Evolutionary conservation across 352 stramenopile genomes (phyloP).

Genomic region (Globisporangium rhizosaccharum): DNA sequence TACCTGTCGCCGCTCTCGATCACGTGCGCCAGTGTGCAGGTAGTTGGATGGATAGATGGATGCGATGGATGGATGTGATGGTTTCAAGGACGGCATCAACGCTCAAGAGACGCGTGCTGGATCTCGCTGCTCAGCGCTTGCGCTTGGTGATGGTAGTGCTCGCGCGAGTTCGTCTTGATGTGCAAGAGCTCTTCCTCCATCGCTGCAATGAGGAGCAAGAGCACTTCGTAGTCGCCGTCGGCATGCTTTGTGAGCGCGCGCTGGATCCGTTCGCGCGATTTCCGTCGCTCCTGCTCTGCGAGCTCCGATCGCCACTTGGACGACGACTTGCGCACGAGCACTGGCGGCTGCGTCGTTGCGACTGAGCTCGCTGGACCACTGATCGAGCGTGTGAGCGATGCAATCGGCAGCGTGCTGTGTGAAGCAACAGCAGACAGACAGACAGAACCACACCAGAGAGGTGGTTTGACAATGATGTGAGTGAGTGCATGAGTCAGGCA

Average conservation of each 20-base stretch:
- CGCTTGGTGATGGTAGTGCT: constrained; percentile 63
- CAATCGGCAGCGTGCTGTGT: constrained; percentile 8
- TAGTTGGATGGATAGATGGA: background rate
- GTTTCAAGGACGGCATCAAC: constrained; percentile 7
- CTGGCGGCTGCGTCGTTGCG: constrained; percentile 15
- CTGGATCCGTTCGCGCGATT: constrained; percentile 61
- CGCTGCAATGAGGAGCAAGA: constrained; percentile 52
- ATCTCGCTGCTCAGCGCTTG: constrained; percentile 49
- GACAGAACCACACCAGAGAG: background rate
- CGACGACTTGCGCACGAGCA: constrained; percentile 33
- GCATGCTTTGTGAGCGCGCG: constrained; percentile 46
- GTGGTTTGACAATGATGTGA: background rate
- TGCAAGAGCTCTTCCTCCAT: constrained; percentile 81
- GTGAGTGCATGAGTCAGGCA: background rate
- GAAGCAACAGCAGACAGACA: background rate
- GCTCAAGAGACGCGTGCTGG: constrained; percentile 36
- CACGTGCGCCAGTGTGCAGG: background rate
- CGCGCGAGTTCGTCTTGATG: constrained; percentile 57
- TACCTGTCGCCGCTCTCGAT: background rate
- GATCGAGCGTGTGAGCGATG: constrained; percentile 1
- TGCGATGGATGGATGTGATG: background rate
- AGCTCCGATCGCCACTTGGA: constrained; percentile 63
- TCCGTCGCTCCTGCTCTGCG: constrained; percentile 42
- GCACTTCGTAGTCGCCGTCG: constrained; percentile 56
- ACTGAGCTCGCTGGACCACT: constrained; percentile 6